Evolutionary conservation across 768 basidiomycete genomes (phyloP), one percentile per base, ranked within the genome.

Genomic region (Rhodocollybia butyracea): DNA sequence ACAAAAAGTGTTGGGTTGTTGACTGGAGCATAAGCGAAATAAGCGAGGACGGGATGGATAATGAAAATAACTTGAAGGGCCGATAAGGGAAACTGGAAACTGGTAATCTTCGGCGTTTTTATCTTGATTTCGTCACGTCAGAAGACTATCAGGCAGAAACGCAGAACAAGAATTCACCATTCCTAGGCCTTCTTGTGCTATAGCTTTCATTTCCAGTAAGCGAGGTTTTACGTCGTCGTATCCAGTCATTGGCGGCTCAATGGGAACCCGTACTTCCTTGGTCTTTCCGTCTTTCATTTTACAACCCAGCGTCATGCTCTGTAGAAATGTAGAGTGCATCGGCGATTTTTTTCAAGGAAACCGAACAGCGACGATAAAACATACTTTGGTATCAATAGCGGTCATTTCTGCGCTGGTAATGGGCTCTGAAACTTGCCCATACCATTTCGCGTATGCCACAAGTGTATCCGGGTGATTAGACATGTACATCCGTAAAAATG

Each of bases 211-310:
- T 54, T 82, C 76, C 21, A 92, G 70, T 22, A 93, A 66, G 8
- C 91, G 82, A 2, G 89, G 88, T 63, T 91, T 91, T 24, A 93
- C 89, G 32, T 91, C 90, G 1, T 89, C 86, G 63, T 92, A 92
- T 0, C 86, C 84, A 3, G 72, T 61, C 29, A 94, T 72, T 2
- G 86, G 89, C 0, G 91, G 91, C 21, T 88, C 81, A 45, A 94
- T 83, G 4, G 72, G 67, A 19, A 93, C 77, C 3, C 64, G 67
- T 0, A 86, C 80, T 8, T 73, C 74, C 59, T 80, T 78, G 58
- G 71, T 75, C 8, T 69, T 64, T 1, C 78, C 76, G 22, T 66
- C 64, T 61, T 82, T 83, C 46, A 83, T 66, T 8, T 77, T 77
- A 67, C 89, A 92, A 3, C 75, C 74, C 51, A 93, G 68, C 2